These are phyloP conservation scores for Cutaneotrichosporon curvatum DNA, from an alignment of 1,284 basidiomycete species.

Conservation along the genomic window DNA sequence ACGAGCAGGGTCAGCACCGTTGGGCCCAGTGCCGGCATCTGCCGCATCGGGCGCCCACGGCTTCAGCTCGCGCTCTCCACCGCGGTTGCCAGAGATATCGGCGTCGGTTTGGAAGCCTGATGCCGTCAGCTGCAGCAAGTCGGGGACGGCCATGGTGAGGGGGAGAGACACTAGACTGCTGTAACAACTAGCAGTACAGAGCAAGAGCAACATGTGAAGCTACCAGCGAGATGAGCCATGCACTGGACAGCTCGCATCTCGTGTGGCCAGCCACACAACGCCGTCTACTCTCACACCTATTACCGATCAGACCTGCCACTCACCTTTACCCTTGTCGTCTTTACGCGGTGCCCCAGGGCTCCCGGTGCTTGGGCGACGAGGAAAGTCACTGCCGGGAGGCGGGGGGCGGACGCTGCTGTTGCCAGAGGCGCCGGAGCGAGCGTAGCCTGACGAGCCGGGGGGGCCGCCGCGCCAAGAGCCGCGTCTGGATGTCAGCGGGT, in stretches of 20 bases:
- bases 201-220: no score
- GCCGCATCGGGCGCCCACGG: conserved; percentile 59
- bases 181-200: no score
- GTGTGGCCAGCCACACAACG: no score
- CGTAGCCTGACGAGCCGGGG: conserved; percentile 24
- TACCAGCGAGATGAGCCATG: no score
- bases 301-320: no score
- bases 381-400: not conserved
- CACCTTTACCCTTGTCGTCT: conserved; percentile 16
- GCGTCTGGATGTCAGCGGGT: conserved; percentile 20
- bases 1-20: conserved; percentile 7
- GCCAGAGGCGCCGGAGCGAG: conserved; percentile 16
- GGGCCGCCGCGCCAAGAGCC: conserved; percentile 39
- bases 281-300: no score
- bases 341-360: not conserved
- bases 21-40: conserved; percentile 14
- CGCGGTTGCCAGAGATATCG: conserved; percentile 60
- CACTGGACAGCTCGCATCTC: no score
- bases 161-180: no score
- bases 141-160: no score
- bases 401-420: conserved; percentile 1
- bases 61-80: conserved; percentile 67
- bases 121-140: not conserved
- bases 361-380: not conserved
- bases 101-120: conserved; percentile 80